These are phyloP conservation scores for Ceratobasidium sp. DNA, from an alignment of 1,284 basidiomycete species.

Conservation along the genomic window DNA sequence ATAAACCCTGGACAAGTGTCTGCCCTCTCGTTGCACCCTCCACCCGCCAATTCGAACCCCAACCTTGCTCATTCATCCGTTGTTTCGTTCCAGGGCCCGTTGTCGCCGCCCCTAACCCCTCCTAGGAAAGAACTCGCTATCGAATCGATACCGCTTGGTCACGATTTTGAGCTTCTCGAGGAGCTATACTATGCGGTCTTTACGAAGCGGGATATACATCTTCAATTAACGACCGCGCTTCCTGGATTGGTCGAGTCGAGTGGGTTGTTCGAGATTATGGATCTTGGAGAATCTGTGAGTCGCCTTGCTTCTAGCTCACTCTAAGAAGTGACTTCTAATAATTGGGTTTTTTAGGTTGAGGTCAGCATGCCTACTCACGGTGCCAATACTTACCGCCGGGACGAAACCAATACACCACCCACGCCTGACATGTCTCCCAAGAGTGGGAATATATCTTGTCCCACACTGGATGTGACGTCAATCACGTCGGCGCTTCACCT, in stretches of 20 bases:
- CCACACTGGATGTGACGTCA: neutral
- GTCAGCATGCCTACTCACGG: neutral
- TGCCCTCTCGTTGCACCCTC: conserved; percentile 18
- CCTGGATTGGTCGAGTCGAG: conserved; percentile 6
- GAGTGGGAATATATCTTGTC: neutral
- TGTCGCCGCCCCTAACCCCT: conserved; percentile 25
- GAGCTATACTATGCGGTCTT: conserved; percentile 41
- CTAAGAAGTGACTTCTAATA: neutral
- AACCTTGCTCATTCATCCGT: conserved; percentile 15
- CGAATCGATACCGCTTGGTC: conserved; percentile 9
- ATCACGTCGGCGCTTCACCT: conserved; percentile 9
- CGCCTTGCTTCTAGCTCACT: neutral
- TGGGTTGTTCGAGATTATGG: neutral
- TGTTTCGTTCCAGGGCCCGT: conserved; percentile 16
- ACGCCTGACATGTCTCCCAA: conserved; percentile 34
- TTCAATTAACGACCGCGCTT: conserved; percentile 34
- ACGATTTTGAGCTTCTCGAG: conserved; percentile 40
- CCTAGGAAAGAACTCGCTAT: conserved; percentile 11
- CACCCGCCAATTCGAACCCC: neutral
- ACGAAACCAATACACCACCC: conserved; percentile 17
- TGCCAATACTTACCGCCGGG: neutral
- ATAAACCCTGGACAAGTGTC: neutral
- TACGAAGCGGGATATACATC: conserved; percentile 31
- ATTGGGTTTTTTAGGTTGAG: neutral
- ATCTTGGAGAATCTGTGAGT: neutral